These are phyloP conservation scores for Fusarium brachygibbosum DNA, from an alignment of 2,329 filamentous ascomycete species.

Conservation along the genomic window DNA sequence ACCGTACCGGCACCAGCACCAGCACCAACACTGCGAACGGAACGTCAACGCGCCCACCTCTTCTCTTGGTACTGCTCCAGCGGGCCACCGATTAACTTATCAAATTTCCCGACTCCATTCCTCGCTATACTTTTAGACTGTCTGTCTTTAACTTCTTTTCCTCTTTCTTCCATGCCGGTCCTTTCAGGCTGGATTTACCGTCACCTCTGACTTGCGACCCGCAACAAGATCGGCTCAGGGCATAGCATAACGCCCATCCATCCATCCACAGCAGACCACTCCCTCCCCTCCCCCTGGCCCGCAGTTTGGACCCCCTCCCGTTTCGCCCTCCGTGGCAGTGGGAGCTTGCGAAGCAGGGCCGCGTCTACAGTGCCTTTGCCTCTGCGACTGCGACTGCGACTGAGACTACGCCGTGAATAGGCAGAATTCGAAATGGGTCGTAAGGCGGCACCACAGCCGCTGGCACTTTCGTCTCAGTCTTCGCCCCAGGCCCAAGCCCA, in stretches of 20 bases:
- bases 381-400: slow-evolving; percentile 27
- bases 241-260: not conserved
- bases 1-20: not conserved
- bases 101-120: slow-evolving; percentile 31
- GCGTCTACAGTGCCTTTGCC: slow-evolving; percentile 28
- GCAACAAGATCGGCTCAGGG: slow-evolving; percentile 28
- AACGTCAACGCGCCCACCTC: slow-evolving; percentile 25
- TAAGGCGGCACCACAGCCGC: slow-evolving; percentile 70
- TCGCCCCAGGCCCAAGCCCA: slow-evolving; percentile 32
- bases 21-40: slow-evolving; percentile 21
- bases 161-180: slow-evolving; percentile 15
- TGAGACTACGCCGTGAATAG: slow-evolving; percentile 46
- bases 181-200: slow-evolving; percentile 25
- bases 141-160: not conserved
- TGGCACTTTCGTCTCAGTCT: slow-evolving; percentile 58
- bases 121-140: not conserved
- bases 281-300: slow-evolving; percentile 35
- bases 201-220: slow-evolving; percentile 26
- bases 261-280: slow-evolving; percentile 12
- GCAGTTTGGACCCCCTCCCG: slow-evolving; percentile 37
- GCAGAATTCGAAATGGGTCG: slow-evolving; percentile 63
- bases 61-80: slow-evolving; percentile 16
- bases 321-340: slow-evolving; percentile 43
- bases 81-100: slow-evolving; percentile 43
- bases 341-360: slow-evolving; percentile 44